Evolutionary conservation across 352 stramenopile genomes (phyloP).

Genomic region (Phytophthora pseudosyringae): DNA sequence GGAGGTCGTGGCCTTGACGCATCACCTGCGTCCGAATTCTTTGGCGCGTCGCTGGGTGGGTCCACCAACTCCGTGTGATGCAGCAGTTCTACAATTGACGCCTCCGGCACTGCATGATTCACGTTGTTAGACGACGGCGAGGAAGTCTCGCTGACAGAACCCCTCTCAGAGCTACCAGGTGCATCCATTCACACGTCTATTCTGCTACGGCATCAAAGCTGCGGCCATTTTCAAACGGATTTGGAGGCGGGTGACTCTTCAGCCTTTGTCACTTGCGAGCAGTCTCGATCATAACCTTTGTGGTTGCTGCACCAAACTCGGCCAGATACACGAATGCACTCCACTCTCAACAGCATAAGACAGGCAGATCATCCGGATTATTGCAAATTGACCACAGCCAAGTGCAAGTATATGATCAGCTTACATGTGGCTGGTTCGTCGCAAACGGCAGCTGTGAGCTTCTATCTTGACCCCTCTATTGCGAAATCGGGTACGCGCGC

Average conservation of each 20-base stretch:
- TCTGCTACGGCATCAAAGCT: conserved; percentile 16
- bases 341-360: too few relatives aligned
- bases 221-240: conserved; percentile 27
- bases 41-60: neutral
- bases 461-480: conserved; percentile 39
- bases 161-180: neutral
- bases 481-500: conserved; percentile 64
- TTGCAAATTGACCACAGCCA: conserved; percentile 5
- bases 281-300: too few relatives aligned
- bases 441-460: neutral
- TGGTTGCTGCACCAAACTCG: too few relatives aligned
- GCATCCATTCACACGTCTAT: conserved; percentile 25
- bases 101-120: neutral
- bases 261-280: neutral
- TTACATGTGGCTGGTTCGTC: conserved; percentile 10
- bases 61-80: conserved; percentile 40
- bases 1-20: neutral
- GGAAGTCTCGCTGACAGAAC: neutral
- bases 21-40: neutral
- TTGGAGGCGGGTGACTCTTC: conserved; percentile 39
- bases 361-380: neutral
- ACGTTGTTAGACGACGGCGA: conserved; percentile 12
- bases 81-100: conserved; percentile 32
- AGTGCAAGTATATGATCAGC: conserved; percentile 17
- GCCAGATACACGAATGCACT: too few relatives aligned